These are phyloP conservation scores for Podospora bellae-mahoneyi DNA, from an alignment of 495 filamentous ascomycete species.

Conservation along the genomic window DNA sequence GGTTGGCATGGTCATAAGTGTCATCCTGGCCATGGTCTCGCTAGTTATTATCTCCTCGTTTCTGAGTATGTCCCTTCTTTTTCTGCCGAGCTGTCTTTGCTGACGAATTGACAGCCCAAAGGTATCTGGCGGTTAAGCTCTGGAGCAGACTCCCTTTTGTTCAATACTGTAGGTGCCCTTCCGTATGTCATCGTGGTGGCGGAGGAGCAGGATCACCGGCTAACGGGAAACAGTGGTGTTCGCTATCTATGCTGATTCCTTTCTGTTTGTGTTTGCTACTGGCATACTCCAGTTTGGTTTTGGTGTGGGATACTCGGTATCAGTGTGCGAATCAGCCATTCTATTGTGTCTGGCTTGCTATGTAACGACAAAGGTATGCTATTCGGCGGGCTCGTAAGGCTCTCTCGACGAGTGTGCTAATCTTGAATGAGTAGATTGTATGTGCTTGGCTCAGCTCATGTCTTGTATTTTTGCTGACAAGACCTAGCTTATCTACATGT, in stretches of 20 bases:
- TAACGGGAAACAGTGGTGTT: slow-evolving; percentile 41
- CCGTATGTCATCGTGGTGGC: too few species aligned
- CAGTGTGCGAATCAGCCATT: slow-evolving; percentile 48
- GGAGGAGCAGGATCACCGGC: too few species aligned
- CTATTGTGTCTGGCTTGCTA: slow-evolving; percentile 51
- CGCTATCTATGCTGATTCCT: slow-evolving; percentile 50
- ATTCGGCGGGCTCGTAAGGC: neutral
- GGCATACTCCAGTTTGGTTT: slow-evolving; percentile 49
- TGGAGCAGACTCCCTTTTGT: slow-evolving; percentile 47
- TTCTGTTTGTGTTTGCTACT: slow-evolving; percentile 49
- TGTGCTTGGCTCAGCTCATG: slow-evolving; percentile 11
- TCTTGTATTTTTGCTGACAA: neutral
- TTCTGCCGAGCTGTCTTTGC: slow-evolving; percentile 1
- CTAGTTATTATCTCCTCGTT: slow-evolving; percentile 44
- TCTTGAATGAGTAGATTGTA: slow-evolving; percentile 36
- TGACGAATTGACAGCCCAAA: slow-evolving; percentile 31
- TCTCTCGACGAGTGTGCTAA: slow-evolving; percentile 9
- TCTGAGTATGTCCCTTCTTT: slow-evolving; percentile 36
- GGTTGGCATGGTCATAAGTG: slow-evolving; percentile 39
- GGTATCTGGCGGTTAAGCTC: slow-evolving; percentile 34
- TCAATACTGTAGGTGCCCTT: slow-evolving; percentile 42
- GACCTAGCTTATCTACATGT: slow-evolving; percentile 50
- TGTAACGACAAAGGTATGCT: slow-evolving; percentile 50
- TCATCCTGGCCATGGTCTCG: slow-evolving; percentile 42
- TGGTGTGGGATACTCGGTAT: slow-evolving; percentile 40